Percentiles rank a stretch among this genome's conserved stretches.
These are phyloP conservation scores for Protostelium mycophagum DNA, from an alignment of 78 protist species.

Conservation along the genomic window DNA sequence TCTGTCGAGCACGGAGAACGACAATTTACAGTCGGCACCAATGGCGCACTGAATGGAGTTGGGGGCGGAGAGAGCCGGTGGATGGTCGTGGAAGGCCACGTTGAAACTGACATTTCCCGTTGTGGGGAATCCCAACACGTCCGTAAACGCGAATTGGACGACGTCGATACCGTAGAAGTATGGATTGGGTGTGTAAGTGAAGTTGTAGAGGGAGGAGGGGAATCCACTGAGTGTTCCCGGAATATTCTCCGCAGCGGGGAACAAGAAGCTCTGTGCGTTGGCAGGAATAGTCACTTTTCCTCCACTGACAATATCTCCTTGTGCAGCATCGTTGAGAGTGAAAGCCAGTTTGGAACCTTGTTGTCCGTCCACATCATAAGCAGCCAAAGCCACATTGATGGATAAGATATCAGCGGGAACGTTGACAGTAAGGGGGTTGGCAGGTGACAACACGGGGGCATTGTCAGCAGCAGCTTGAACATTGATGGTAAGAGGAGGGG, in stretches of 20 bases:
- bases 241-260: background rate
- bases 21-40: background rate
- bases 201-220: background rate
- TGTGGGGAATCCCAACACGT: background rate
- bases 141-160: background rate
- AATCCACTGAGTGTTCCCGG: background rate
- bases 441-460: background rate
- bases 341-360: background rate
- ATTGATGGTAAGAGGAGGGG: background rate
- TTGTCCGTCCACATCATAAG: background rate
- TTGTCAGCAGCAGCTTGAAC: background rate
- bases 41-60: background rate
- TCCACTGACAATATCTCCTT: background rate
- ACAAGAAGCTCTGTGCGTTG: background rate
- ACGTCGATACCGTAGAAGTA: background rate
- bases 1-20: background rate
- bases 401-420: background rate
- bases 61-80: background rate
- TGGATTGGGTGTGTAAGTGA: background rate
- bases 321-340: constrained; percentile 2
- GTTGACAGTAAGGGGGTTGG: background rate
- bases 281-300: constrained; percentile 5
- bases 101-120: background rate
- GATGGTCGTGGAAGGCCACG: background rate
- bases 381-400: background rate